Base-by-base conservation (phyloP, 768 basidiomycete genomes). In the Chlorophyllum brunneum region DNA sequence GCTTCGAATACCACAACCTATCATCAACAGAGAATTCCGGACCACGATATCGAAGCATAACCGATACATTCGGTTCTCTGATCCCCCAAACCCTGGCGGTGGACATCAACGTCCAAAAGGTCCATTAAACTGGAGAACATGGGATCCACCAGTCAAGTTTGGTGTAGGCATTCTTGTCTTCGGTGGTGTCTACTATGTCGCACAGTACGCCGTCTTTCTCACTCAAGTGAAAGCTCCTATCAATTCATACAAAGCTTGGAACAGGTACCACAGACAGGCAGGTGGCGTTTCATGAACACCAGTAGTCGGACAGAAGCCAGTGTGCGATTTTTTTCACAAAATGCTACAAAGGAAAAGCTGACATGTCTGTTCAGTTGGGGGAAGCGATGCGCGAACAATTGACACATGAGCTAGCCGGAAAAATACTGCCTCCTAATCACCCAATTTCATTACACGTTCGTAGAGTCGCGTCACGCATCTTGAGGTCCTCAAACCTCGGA, bases 211-310 rank as follows among this genome's bases (percentile, higher is more conserved):
- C 9, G 22, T 44, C 10, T 44, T 18, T 23, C 34, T 15, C 24
- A 26, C 13, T 38, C n/a, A 7, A 29, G 39, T 16, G 5, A 30
- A 16, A 9, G 38, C n/a, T 33, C 43, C 51, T 33, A n/a, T 29
- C 44, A 29, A 16, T 20, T 38, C 26, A n/a, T 29, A n/a, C 30
- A 26, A 30, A 94, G 92, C 61, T 73, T 95, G 23, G 94, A 98
- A 64, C 77, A 80, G 62, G 88, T 92, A 0, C 83, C 88, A 2
- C 86, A 94, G 63, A 95, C 92, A 0, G 92, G 92, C 0, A 71
- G 95, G 51, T 86, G 86, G 80, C 70, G 95, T 18, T 97, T 95
- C 64, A 95, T 98, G 81, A 86, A 89, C 62, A 76, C 85, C 2
- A 77, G 77, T 36, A 76, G 76, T 0, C 71, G 73, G 46, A 68